Evolutionary conservation across 106 monocot species (phyloP), one percentile per base, ranked within the genome.

Genomic region (Dioscorea dumetorum): DNA sequence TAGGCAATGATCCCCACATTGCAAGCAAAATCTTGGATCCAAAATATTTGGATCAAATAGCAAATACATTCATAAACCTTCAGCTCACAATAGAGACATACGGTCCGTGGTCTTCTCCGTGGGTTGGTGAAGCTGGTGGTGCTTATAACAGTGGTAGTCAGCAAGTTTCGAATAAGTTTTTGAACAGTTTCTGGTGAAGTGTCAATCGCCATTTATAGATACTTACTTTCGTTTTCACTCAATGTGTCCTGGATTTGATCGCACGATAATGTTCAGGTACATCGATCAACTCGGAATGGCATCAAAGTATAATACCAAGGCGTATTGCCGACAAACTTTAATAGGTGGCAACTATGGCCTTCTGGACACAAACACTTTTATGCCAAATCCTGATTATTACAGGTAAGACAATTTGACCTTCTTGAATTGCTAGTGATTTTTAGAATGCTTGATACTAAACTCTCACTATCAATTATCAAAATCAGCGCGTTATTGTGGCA

Each of bases 81-180:
- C 65, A 90, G 48, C 76, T 81, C 9, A 81, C 85, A 4, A 33
- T 93, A 61, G 28, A 81, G 58, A 80, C 77, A 63, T 79, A 87
- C 72, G 99, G 93, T 66, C 85, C 90, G 31, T 99, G 99, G 99
- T 61, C 92, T 70, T 87, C 90, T 67, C 80, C 90, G 67, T 99
- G 99, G 99, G 83, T 99, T 60, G 77, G 99, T 73, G 99, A 99
- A 81, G 80, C 93, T 18, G 99, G 99, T 57, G 99, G 99, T 71
- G 87, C 82, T 41, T 87, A 81, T 79, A 93, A 93, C 65, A 93
- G 90, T 73, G 99, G 99, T 23, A 86, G 93, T 22, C 75, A 31
- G 67, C 66, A 19, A 10, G 87, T 93, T 24, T 99, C 99, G 10
- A 81, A 87, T 52, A 77, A 82, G 62, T 99, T 99, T 66, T 61